Base-by-base conservation (phyloP, 2,329 filamentous ascomycete species). In the Chrysoporthe cubensis region DNA sequence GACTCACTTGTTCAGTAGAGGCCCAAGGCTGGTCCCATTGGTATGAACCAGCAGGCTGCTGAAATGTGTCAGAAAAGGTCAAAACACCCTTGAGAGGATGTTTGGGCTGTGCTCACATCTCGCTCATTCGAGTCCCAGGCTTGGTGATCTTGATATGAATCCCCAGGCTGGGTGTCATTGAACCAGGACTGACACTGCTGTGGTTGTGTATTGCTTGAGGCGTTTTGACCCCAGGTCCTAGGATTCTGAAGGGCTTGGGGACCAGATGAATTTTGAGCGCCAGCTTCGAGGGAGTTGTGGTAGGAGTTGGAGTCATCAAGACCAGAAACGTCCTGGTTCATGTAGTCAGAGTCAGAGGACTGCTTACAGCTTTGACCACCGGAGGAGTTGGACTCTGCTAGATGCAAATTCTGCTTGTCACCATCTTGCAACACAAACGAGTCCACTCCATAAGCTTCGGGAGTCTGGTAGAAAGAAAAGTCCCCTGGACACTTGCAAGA, bases 401-500 rank as follows among this genome's bases (percentile, higher is more conserved):
- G 48, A 37, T 16, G 43, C 50, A 52, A 18, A 18, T 34, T 43
- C 14, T 66, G 63, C 42, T 71, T 66, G 4, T 61, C 52, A 1
- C 1, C 14, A 9, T 52, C 34, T 42, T 37, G 5, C 16, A 32
- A 8, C 11, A 42, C 58, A 14, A 57, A 34, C 18, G 57, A 52
- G 42, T 62, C 48, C 40, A 13, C 2, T 3, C 67, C 68, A 8
- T 69, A 71, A 2, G 52, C 54, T 21, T 71, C 58, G 18, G 43
- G 67, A 3, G 73, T 68, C 26, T 72, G 66, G 66, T 79, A 80
- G 9, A 72, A 72, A 26, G 75, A 72, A 62, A 80, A 80, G 16
- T 74, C 71, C 0, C 76, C 73, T 4, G 66, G 65, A 68, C 81
- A 83, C 16, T 68, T 43, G 71, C 80, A 83, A 8, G 67, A 69